A percentile compares a stretch with the other conserved stretches of the same genome.
Evolutionary conservation across 208 protist species (phyloP).

Genomic region (Naegleria gruberi): DNA sequence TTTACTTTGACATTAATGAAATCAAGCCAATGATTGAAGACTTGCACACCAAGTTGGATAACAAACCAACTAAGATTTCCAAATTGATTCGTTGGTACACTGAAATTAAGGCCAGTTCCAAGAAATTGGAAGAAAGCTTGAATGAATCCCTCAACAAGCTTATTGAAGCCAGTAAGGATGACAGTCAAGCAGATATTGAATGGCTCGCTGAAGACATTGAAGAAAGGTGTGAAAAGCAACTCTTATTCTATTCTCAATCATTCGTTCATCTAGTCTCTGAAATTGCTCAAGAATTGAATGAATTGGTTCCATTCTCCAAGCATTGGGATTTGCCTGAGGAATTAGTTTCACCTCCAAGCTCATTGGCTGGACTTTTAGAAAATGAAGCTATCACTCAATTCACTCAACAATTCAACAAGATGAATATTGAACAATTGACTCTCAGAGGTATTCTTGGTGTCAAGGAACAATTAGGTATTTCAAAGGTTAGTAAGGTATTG

Average conservation of each 20-base stretch:
- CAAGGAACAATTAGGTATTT: background rate
- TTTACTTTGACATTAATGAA: background rate
- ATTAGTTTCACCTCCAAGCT: background rate
- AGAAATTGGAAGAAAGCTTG: background rate
- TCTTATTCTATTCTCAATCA: background rate
- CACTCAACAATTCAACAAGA: background rate
- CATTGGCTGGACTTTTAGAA: background rate
- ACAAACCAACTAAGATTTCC: background rate
- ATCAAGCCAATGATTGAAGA: background rate
- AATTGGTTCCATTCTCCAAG: background rate
- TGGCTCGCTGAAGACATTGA: background rate
- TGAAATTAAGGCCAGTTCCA: background rate
- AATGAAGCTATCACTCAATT: background rate
- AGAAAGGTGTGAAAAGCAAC: background rate
- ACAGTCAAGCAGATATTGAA: background rate
- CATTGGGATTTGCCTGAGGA: background rate
- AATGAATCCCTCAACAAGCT: background rate
- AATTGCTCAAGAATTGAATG: background rate
- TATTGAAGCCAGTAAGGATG: background rate
- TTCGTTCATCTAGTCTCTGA: background rate
- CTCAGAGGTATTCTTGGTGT: background rate
- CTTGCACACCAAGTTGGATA: background rate
- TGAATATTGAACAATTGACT: background rate
- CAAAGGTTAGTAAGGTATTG: background rate
- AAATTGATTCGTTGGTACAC: background rate